Conservation (phyloP, 768 basidiomycete species). For the Kwoniella dejecticola region DNA sequence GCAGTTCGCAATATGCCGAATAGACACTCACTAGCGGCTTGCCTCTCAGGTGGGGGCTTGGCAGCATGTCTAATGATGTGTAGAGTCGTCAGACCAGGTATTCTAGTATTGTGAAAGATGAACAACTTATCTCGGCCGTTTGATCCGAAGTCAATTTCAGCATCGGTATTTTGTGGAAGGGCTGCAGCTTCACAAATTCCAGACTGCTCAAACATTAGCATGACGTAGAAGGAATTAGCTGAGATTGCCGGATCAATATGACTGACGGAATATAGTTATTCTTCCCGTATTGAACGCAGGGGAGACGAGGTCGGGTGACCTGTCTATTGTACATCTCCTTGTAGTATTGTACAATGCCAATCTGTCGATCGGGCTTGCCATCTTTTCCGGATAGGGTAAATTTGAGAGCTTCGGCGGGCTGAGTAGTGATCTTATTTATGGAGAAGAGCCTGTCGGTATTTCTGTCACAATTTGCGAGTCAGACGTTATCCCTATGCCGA, state of each 20-base stretch:
- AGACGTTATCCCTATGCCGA: no score
- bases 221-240: no score
- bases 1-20: neutral
- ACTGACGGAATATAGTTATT: slow-evolving; percentile 52
- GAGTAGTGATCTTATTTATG: slow-evolving; percentile 35
- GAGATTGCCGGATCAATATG: neutral
- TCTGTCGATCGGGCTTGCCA: slow-evolving; percentile 39
- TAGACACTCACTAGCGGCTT: slow-evolving; percentile 29
- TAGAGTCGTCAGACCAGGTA: slow-evolving; percentile 25
- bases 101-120: neutral
- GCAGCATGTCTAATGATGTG: slow-evolving; percentile 53
- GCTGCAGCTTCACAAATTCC: slow-evolving; percentile 47
- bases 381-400: slow-evolving; percentile 47
- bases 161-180: slow-evolving; percentile 50
- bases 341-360: slow-evolving; percentile 46
- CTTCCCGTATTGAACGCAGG: slow-evolving; percentile 46
- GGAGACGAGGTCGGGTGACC: slow-evolving; percentile 49
- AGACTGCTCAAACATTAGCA: no score
- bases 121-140: slow-evolving; percentile 34
- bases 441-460: slow-evolving; percentile 30
- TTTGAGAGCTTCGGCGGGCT: slow-evolving; percentile 43
- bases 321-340: slow-evolving; percentile 46
- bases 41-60: slow-evolving; percentile 48
- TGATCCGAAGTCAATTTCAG: slow-evolving; percentile 41
- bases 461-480: slow-evolving; percentile 9